Conservation (phyloP, 2,329 filamentous ascomycete genomes). For the Septoria linicola region DNA sequence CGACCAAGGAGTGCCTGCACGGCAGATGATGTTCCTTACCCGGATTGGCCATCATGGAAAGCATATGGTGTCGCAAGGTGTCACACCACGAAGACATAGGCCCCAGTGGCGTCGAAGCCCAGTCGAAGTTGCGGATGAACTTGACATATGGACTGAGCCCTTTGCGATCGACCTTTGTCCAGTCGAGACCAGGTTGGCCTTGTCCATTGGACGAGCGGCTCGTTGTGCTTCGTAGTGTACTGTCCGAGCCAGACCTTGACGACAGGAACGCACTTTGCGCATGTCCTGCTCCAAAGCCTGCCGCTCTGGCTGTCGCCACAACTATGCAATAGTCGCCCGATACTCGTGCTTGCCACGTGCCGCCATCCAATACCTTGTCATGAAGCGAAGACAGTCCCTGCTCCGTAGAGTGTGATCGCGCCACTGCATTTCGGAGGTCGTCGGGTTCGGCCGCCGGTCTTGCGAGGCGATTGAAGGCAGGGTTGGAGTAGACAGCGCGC, state of each 20-base stretch:
- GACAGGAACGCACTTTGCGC: not conserved
- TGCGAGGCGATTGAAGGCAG: slow-evolving; percentile 18
- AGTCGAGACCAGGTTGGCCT: slow-evolving; percentile 24
- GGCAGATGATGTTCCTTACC: too few species aligned
- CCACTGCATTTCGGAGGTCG: slow-evolving; percentile 14
- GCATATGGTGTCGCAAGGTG: slow-evolving; percentile 27
- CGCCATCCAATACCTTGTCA: slow-evolving; percentile 16
- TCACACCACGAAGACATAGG: slow-evolving; percentile 32
- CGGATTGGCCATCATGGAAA: slow-evolving; percentile 35
- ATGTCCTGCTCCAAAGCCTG: not conserved
- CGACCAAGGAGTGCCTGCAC: too few species aligned
- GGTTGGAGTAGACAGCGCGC: slow-evolving; percentile 20
- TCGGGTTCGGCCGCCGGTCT: slow-evolving; percentile 8
- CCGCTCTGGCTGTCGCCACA: slow-evolving; percentile 6
- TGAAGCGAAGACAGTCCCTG: slow-evolving; percentile 12
- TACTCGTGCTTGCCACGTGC: slow-evolving; percentile 22
- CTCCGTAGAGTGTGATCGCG: slow-evolving; percentile 1
- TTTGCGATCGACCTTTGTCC: slow-evolving; percentile 30
- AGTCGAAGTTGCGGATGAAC: slow-evolving; percentile 33
- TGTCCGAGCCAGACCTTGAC: not conserved
- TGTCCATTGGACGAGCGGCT: not conserved
- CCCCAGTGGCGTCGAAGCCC: slow-evolving; percentile 33
- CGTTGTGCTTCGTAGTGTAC: not conserved
- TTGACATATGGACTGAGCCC: slow-evolving; percentile 29
- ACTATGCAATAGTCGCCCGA: slow-evolving; percentile 19